Conservation (phyloP, 257 asterid genomes). For the Fraxinus cuspidata region DNA sequence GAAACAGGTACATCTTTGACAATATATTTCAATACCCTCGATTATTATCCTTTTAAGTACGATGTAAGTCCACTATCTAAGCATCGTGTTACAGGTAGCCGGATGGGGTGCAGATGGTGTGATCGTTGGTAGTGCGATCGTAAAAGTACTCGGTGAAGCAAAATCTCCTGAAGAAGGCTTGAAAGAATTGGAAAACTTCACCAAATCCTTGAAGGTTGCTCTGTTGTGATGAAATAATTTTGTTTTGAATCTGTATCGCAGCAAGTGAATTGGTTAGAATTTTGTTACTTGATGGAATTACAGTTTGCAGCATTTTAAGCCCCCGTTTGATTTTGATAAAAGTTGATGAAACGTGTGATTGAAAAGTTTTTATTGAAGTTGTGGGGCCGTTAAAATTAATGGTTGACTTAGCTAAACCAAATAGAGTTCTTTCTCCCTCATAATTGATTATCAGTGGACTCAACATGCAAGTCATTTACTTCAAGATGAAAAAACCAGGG, state of each 20-base stretch:
- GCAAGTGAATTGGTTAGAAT: not conserved
- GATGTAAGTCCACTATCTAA: not conserved
- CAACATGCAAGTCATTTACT: too few species aligned
- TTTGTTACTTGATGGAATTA: not conserved
- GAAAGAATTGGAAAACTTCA: constrained; percentile 64
- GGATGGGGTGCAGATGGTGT: constrained; percentile 97
- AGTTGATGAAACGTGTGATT: too few species aligned
- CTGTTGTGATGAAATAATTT: constrained; percentile 33
- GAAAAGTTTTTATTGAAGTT: too few species aligned
- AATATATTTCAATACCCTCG: not conserved
- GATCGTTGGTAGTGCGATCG: constrained; percentile 87
- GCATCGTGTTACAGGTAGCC: constrained; percentile 50
- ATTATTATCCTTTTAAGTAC: not conserved
- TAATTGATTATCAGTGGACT: too few species aligned
- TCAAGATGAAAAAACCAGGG: too few species aligned
- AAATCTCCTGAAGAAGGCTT: constrained; percentile 81
- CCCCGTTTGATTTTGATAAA: too few species aligned
- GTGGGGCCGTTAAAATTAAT: too few species aligned
- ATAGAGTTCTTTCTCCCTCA: too few species aligned
- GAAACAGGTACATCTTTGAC: constrained; percentile 47
- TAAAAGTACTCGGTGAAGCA: constrained; percentile 69
- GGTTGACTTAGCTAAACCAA: too few species aligned
- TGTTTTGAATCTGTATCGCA: not conserved
- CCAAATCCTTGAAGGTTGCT: constrained; percentile 70
- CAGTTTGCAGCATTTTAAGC: not conserved